These are phyloP conservation scores for Lactarius indigo DNA, from an alignment of 768 basidiomycete genomes.

Conservation along the genomic window DNA sequence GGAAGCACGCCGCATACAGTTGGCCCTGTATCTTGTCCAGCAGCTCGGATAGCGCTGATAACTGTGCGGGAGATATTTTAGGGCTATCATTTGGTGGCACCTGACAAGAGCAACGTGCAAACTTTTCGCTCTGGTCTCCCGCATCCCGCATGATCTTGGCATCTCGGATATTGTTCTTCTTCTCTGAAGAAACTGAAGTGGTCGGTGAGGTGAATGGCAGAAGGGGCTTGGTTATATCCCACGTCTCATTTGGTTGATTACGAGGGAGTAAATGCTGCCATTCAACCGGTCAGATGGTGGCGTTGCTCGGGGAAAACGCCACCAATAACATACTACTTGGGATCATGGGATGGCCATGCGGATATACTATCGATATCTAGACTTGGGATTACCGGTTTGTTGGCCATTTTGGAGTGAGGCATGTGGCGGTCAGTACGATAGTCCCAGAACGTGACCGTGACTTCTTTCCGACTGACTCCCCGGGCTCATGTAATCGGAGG, in stretches of 20 bases:
- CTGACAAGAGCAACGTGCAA: constrained; percentile 1
- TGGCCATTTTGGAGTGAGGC: neutral
- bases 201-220: neutral
- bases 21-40: constrained; percentile 7
- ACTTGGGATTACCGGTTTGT: neutral
- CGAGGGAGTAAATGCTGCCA: constrained; percentile 6
- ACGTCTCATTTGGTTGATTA: constrained; percentile 16
- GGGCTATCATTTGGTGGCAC: neutral
- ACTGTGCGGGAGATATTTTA: neutral
- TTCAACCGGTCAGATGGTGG: neutral
- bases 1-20: constrained; percentile 8
- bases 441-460: neutral
- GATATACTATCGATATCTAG: neutral
- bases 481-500: too few relatives aligned
- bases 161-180: constrained; percentile 4
- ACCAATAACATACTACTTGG: constrained; percentile 4
- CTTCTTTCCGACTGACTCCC: too few relatives aligned
- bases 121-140: constrained; percentile 17
- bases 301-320: neutral
- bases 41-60: constrained; percentile 4
- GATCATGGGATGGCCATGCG: constrained; percentile 1
- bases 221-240: neutral
- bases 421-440: neutral
- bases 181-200: constrained; percentile 5
- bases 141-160: constrained; percentile 11